phyloP scores from a whole-genome alignment of 495 filamentous ascomycete genomes.

The Daldinia loculata region DNA sequence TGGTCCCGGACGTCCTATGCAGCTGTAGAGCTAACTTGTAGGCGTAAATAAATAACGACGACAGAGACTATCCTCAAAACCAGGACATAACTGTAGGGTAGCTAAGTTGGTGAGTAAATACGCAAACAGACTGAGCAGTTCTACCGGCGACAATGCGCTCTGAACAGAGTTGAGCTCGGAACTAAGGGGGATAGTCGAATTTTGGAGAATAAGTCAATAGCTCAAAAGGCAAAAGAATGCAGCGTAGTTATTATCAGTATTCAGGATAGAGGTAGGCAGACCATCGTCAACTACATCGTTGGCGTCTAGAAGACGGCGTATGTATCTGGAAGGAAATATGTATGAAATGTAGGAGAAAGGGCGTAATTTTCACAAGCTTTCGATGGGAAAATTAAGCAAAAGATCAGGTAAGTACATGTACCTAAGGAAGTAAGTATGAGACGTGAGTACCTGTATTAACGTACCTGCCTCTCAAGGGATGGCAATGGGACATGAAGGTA shows the following conservation, averaged over 20 bases:
- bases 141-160: conserved; percentile 19
- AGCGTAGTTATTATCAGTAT: conserved; percentile 14
- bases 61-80: conserved; percentile 9
- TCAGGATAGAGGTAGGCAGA: conserved; percentile 13
- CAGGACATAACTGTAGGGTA: conserved; percentile 15
- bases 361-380: conserved; percentile 20
- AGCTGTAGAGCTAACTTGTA: conserved; percentile 6
- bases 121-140: conserved; percentile 22
- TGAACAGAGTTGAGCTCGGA: conserved; percentile 16
- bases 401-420: conserved; percentile 2
- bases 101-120: conserved; percentile 18
- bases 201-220: conserved; percentile 17
- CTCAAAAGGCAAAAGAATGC: conserved; percentile 14
- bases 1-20: conserved; percentile 26
- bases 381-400: conserved; percentile 10
- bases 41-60: not conserved
- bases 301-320: conserved; percentile 10
- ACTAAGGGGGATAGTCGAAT: conserved; percentile 11
- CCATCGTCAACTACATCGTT: not conserved
- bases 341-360: conserved; percentile 17
- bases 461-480: conserved; percentile 33
- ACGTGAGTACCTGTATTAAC: not conserved
- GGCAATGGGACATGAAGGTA: conserved; percentile 15
- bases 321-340: conserved; percentile 11
- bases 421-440: not conserved